Base-by-base conservation (phyloP, 495 filamentous ascomycete species). In the Daldinia bambusicola region DNA sequence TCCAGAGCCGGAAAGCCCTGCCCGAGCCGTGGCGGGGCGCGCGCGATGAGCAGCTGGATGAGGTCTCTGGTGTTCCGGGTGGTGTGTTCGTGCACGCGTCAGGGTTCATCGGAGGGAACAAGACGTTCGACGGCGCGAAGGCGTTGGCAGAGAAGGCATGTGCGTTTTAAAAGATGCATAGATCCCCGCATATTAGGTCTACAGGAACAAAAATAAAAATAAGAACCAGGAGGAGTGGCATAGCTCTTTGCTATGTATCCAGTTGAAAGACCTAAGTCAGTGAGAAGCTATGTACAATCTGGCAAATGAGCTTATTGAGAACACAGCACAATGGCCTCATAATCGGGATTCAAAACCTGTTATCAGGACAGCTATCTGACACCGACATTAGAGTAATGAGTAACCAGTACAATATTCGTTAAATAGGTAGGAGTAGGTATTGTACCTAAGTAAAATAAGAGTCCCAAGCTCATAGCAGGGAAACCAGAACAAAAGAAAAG, bases 101-200 rank as follows among this genome's bases (percentile, higher is more conserved):
- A 59, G 96, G 95, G 4, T 99, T 99, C 78, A 97, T 98, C 78
- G 95, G 96, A 16, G 95, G 95, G 2, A 96, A 97, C 77, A 89
- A 90, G 83, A 95, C 90, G 0, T 93, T 89, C 75, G 93, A 96
- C 55, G 96, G 95, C n/a, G 94, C 89, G 30, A 83, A 92, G 75
- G 87, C 89, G 55, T 95, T 98, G 93, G 94, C 94, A 41, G 82
- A 87, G 75, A 92, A 89, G 80, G 90, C 93, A 8, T 79, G 58
- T 37, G 59, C 70, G 14, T 74, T 74, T 48, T 71, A 51, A 63
- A 63, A 55, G 43, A 16, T 26, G 3, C 26, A 26, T 52, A 55
- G 14, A 52, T 10, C 20, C 9, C 18, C 18, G 22, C 14, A 30
- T 30, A 43, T 31, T 10, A 53, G 13, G 50, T 48, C 10, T 22